A percentile compares a stretch with the other conserved stretches of the same genome.
These are phyloP conservation scores for Aspergillus transmontanensis DNA, from an alignment of 2,329 filamentous ascomycete genomes.

Conservation along the genomic window DNA sequence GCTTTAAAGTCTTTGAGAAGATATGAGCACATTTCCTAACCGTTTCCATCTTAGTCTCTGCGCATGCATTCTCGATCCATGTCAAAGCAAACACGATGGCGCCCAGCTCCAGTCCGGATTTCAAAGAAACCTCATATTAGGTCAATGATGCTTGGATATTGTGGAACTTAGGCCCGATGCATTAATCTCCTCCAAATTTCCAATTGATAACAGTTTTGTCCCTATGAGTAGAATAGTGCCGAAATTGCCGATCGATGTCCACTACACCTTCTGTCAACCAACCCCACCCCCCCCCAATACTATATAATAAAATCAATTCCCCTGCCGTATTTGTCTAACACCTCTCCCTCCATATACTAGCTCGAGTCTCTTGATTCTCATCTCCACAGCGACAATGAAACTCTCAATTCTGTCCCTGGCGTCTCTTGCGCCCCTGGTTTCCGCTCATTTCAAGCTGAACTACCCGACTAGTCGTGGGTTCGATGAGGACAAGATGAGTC, in stretches of 20 bases:
- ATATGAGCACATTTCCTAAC: conserved; percentile 36
- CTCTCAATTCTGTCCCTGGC: conserved; percentile 40
- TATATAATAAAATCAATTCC: not conserved
- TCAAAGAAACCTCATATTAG: not conserved
- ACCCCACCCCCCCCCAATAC: not conserved
- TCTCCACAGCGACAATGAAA: conserved; percentile 27
- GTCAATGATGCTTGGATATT: not conserved
- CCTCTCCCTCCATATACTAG: not conserved
- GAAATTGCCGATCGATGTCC: not conserved
- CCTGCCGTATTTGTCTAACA: not conserved
- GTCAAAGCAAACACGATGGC: not conserved
- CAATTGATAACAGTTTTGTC: not conserved
- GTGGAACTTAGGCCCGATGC: not conserved
- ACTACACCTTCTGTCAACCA: not conserved
- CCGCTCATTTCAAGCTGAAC: conserved; percentile 60
- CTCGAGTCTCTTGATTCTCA: not conserved
- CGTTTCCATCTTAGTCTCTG: conserved; percentile 12
- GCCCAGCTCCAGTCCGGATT: not conserved
- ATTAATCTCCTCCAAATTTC: not conserved
- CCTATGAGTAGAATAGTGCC: not conserved
- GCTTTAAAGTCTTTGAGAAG: conserved; percentile 21
- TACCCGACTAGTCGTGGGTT: conserved; percentile 56
- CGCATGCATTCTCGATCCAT: not conserved
- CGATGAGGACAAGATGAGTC: conserved; percentile 49
- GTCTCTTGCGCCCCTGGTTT: conserved; percentile 47